Percentiles rank a stretch among this genome's conserved stretches.
These are phyloP conservation scores for Carex pumila DNA, from an alignment of 176 grass and related monocot genomes.

Conservation along the genomic window DNA sequence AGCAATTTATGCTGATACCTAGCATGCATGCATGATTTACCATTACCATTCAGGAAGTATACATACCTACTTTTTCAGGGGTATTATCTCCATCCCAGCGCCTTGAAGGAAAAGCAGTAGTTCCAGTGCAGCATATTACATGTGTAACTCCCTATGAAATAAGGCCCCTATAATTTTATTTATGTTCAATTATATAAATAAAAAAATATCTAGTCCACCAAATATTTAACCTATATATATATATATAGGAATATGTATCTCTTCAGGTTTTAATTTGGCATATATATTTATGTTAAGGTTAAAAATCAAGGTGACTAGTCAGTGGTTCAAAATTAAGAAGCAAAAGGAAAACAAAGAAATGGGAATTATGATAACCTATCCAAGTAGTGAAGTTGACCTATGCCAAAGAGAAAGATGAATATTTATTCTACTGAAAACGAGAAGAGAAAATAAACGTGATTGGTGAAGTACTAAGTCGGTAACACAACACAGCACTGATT, in stretches of 20 bases:
- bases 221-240: background rate
- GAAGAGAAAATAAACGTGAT: background rate
- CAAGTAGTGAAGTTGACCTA: background rate
- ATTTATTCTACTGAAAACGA: background rate
- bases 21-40: background rate
- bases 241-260: background rate
- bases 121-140: constrained; percentile 90
- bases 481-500: background rate
- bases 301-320: background rate
- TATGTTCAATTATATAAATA: constrained; percentile 40
- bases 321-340: background rate
- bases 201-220: background rate
- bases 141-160: constrained; percentile 97
- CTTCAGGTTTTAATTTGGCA: background rate
- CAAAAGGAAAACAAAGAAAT: background rate
- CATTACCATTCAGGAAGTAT: background rate
- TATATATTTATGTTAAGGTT: background rate
- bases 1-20: background rate
- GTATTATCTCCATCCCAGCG: constrained; percentile 97
- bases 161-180: constrained; percentile 67
- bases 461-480: background rate
- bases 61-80: constrained; percentile 78
- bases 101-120: constrained; percentile 96
- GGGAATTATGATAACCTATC: background rate
- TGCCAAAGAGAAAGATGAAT: background rate